These are phyloP conservation scores for Pythium folliculosum DNA, from an alignment of 352 stramenopile species.

Conservation along the genomic window DNA sequence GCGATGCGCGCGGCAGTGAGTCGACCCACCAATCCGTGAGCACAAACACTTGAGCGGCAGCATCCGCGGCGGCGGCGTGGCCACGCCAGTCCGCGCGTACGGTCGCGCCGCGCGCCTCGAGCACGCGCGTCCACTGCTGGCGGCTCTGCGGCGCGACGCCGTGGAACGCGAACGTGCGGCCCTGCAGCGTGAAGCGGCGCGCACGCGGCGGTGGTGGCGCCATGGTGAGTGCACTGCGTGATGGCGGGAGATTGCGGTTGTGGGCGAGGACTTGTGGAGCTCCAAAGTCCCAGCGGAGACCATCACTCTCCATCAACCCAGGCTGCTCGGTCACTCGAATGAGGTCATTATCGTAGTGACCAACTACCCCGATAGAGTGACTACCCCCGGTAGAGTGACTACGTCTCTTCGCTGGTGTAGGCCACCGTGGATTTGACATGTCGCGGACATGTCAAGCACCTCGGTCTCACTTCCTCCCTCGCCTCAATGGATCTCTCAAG, in stretches of 20 bases:
- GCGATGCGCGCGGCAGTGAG: constrained; percentile 10
- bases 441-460: not conserved
- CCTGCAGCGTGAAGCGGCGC: constrained; percentile 5
- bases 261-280: not conserved
- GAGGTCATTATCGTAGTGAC: constrained; percentile 1
- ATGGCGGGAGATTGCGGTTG: not conserved
- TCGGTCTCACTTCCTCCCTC: no score
- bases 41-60: constrained; percentile 36
- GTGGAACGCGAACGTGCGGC: constrained; percentile 27
- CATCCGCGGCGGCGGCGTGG: not conserved
- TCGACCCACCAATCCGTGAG: constrained; percentile 62
- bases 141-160: constrained; percentile 6
- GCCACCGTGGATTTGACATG: not conserved
- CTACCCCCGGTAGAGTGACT: no score
- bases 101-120: constrained; percentile 4
- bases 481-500: no score
- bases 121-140: constrained; percentile 10
- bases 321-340: not conserved
- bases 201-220: not conserved
- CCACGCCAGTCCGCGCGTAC: constrained; percentile 2
- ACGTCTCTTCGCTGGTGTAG: no score
- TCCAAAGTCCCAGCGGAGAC: not conserved
- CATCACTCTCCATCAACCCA: not conserved
- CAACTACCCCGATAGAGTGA: not conserved
- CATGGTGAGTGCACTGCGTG: not conserved